phyloP scores from a whole-genome alignment of 805 yeast genomes.

The Yarrowia porcina region DNA sequence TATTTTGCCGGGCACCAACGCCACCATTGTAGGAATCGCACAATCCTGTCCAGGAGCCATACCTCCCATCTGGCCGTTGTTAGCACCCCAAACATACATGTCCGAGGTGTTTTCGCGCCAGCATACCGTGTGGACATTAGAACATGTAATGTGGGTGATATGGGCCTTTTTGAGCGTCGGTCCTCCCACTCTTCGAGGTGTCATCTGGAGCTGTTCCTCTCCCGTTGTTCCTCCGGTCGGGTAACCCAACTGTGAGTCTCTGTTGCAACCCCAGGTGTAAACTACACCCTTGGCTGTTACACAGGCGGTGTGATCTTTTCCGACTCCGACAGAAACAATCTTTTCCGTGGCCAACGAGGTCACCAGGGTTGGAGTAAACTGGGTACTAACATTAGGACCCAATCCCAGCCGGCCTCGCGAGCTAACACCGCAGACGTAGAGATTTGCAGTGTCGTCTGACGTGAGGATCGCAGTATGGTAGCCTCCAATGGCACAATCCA shows the following conservation, averaged over 20 bases:
- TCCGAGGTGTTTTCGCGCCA: slow-evolving; percentile 44
- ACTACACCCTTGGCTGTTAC: slow-evolving; percentile 53
- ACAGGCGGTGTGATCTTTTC: slow-evolving; percentile 67
- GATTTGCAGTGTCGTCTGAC: slow-evolving; percentile 44
- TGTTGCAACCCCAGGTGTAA: slow-evolving; percentile 77
- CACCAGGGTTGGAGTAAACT: slow-evolving; percentile 47
- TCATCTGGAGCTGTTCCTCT: slow-evolving; percentile 33
- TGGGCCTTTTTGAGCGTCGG: slow-evolving; percentile 16
- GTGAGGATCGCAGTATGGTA: slow-evolving; percentile 64
- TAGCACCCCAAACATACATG: slow-evolving; percentile 70
- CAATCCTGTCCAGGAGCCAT: slow-evolving; percentile 42
- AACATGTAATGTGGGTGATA: slow-evolving; percentile 40
- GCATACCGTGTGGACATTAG: slow-evolving; percentile 67
- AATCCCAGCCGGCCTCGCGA: slow-evolving; percentile 71
- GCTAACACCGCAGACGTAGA: slow-evolving; percentile 64
- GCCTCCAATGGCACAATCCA: slow-evolving; percentile 53
- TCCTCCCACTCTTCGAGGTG: slow-evolving; percentile 43
- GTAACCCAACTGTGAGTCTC: slow-evolving; percentile 63
- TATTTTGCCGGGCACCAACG: slow-evolving; percentile 48
- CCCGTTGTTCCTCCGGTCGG: slow-evolving; percentile 29
- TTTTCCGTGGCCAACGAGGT: slow-evolving; percentile 40
- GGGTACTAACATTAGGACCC: slow-evolving; percentile 37
- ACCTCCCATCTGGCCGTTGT: slow-evolving; percentile 76
- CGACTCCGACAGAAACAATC: slow-evolving; percentile 45
- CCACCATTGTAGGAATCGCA: slow-evolving; percentile 42